These are phyloP conservation scores for Colletotrichum sp. DNA, from an alignment of 2,329 filamentous ascomycete genomes.

Conservation along the genomic window DNA sequence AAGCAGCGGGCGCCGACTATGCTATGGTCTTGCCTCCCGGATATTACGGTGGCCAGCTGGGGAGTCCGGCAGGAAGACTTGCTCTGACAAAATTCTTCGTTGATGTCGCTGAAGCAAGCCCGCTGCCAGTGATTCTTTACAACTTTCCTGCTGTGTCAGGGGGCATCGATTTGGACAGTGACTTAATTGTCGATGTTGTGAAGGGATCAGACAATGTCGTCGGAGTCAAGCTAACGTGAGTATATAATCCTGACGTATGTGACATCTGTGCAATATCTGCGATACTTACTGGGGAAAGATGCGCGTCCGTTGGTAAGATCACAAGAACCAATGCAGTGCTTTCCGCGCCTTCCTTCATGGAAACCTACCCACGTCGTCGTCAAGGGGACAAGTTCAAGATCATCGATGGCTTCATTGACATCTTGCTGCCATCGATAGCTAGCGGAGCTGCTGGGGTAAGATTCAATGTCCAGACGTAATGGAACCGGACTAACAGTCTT, in stretches of 20 bases:
- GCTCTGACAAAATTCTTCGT: not conserved
- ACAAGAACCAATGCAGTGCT: not conserved
- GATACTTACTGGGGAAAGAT: not conserved
- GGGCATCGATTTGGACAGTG: not conserved
- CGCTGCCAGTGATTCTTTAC: not conserved
- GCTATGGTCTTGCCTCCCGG: not conserved
- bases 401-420: not conserved
- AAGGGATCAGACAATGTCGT: not conserved
- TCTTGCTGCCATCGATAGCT: not conserved
- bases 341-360: not conserved
- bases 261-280: not conserved
- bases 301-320: not conserved
- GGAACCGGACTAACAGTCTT: accelerated
- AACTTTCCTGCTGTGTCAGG: not conserved
- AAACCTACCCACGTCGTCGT: not conserved
- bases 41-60: not conserved
- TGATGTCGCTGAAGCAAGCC: not conserved
- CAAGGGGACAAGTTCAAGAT: not conserved
- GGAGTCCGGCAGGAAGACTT: not conserved
- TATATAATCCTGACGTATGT: accelerated
- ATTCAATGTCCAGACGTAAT: accelerated
- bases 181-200: not conserved
- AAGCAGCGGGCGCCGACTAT: not conserved
- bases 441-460: not conserved
- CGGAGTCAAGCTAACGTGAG: not conserved